Evolutionary conservation across 192 early-diverging fungal species (phyloP).

Genomic region (Backusella psychrophila): DNA sequence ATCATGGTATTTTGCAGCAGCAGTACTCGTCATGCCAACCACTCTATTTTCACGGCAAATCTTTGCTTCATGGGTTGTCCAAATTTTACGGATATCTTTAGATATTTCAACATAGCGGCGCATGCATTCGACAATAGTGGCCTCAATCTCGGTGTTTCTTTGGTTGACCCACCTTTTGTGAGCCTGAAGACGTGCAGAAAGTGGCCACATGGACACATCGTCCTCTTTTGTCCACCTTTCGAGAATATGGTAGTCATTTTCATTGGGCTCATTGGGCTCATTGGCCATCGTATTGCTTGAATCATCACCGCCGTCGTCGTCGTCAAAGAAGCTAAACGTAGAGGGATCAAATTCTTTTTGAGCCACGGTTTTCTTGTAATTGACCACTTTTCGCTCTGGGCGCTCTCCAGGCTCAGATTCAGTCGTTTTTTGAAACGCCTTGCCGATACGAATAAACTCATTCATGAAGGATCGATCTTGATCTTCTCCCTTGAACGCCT

Average conservation of each 20-base stretch:
- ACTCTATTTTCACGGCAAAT: constrained; percentile 34
- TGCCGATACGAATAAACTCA: constrained; percentile 14
- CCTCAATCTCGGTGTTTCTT: constrained; percentile 15
- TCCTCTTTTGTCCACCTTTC: constrained; percentile 27
- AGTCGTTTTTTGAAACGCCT: background rate
- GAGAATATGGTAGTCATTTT: background rate
- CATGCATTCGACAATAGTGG: constrained; percentile 8
- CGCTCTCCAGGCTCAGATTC: constrained; percentile 8
- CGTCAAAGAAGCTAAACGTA: constrained; percentile 12
- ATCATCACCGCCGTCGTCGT: background rate
- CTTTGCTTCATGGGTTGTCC: constrained; percentile 17
- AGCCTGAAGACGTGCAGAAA: constrained; percentile 25
- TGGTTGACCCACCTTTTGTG: constrained; percentile 25
- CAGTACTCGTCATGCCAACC: constrained; percentile 61
- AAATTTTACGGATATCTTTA: constrained; percentile 18
- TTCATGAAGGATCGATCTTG: constrained; percentile 16
- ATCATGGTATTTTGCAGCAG: constrained; percentile 58
- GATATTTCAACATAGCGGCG: constrained; percentile 16
- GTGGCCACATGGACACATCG: constrained; percentile 33
- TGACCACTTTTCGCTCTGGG: constrained; percentile 7
- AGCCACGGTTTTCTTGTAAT: constrained; percentile 17
- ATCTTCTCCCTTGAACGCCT: constrained; percentile 40
- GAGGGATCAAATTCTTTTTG: constrained; percentile 7
- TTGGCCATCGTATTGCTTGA: background rate
- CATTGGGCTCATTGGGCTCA: background rate